Base-by-base conservation (phyloP, 208 protist genomes). In the Angomonas desouzai region DNA sequence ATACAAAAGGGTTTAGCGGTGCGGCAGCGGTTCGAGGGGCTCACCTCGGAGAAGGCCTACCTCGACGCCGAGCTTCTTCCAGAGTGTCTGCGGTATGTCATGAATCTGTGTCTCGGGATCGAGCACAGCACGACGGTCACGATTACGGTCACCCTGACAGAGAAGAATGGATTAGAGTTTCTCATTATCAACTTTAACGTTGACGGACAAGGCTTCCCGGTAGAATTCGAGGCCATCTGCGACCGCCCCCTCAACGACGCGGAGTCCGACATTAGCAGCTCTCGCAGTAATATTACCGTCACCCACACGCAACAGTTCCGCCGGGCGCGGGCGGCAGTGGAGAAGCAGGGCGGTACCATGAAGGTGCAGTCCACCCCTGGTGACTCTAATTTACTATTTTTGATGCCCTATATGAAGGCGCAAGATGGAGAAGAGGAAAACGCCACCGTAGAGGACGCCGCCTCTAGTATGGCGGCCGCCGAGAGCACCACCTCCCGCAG, bases 181-280 rank as follows among this genome's bases (percentile, higher is more conserved):
- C 73, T 95, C 33, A 76, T 87, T n/a, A 62, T 95, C 63, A 77
- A 84, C 77, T 92, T 92, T 73, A 81, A 87, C 63, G 73, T 86
- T 6, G 65, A 77, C 55, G 77, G 82, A 32, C 64, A 70, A 36
- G 76, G 78, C 30, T 75, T 93, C 62, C 79, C 86, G 18, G 47
- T 28, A 33, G 72, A 80, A 32, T 74, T 81, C 23, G 56, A 79
- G 1, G 20, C 70, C 10, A 62, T 83, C 56, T 74, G 91, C 53
- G 65, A 89, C 16, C 47, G 63, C 16, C 32, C 53, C 16, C 49
- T 72, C 28, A 64, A 48, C 20, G 70, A 68, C 9, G 32, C 22
- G 2, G 62, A 68, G 2, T 49, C 38, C 4, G 58, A 62, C 4
- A 34, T 61, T 4, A 61, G 33, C 25, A 45, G 29, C 10, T n/a